phyloP scores from a whole-genome alignment of 2,329 filamentous ascomycete genomes.

The Penicillium nordicum region DNA sequence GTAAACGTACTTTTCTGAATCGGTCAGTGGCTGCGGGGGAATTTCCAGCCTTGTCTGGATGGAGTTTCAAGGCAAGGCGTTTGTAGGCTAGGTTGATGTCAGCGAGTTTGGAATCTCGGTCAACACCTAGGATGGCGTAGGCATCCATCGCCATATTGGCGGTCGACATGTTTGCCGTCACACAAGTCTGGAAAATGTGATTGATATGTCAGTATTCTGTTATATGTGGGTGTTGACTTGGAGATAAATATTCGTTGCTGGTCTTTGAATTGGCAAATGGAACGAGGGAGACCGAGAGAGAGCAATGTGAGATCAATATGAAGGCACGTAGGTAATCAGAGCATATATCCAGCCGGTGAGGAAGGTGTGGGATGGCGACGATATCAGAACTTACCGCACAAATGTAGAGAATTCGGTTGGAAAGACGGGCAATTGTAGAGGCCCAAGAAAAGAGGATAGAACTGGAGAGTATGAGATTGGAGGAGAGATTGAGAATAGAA shows the following conservation, averaged over 20 bases:
- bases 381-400: not conserved
- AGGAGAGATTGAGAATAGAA: not conserved
- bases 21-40: conserved; percentile 6
- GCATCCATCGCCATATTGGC: conserved; percentile 12
- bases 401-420: not conserved
- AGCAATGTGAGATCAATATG: not conserved
- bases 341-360: not conserved
- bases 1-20: conserved; percentile 26
- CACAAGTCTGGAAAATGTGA: not conserved
- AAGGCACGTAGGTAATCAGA: not conserved
- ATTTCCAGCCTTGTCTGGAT: conserved; percentile 33
- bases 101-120: conserved; percentile 22
- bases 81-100: conserved; percentile 37
- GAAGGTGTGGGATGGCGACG: conserved; percentile 1
- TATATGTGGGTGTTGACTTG: not conserved
- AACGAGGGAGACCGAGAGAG: not conserved
- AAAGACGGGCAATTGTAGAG: not conserved
- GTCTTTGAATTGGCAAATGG: not conserved
- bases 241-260: not conserved
- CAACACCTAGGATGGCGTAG: conserved; percentile 30
- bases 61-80: conserved; percentile 32
- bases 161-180: conserved; percentile 6
- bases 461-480: not conserved
- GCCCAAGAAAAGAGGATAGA: not conserved
- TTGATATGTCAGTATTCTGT: not conserved